A percentile compares a stretch with the other conserved stretches of the same genome.
Conservation (phyloP, 805 yeast genomes). For the Yamadazyma akitaensis region DNA sequence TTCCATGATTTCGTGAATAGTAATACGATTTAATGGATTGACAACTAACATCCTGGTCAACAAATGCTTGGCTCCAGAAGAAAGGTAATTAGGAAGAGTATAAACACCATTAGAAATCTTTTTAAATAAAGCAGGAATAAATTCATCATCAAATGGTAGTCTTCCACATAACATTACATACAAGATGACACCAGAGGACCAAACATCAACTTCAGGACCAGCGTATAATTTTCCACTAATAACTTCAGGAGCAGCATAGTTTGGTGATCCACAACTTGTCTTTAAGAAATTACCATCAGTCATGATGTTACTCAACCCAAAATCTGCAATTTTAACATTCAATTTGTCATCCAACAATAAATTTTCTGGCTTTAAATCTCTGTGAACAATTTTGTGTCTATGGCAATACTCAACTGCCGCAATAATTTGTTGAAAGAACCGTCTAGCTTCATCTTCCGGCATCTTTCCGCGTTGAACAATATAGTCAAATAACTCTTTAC, state of each 20-base stretch:
- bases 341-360: slow-evolving; percentile 81
- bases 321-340: slow-evolving; percentile 94
- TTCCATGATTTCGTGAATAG: slow-evolving; percentile 86
- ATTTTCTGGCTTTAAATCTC: slow-evolving; percentile 96
- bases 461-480: slow-evolving; percentile 91
- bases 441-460: slow-evolving; percentile 87
- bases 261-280: slow-evolving; percentile 95
- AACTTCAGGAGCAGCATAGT: slow-evolving; percentile 97
- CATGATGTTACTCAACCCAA: slow-evolving; percentile 93
- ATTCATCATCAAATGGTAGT: slow-evolving; percentile 93
- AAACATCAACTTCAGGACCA: slow-evolving; percentile 97
- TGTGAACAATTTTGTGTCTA: slow-evolving; percentile 91
- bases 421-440: slow-evolving; percentile 94
- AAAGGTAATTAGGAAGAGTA: slow-evolving; percentile 80
- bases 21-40: slow-evolving; percentile 88
- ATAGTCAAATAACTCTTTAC: slow-evolving; percentile 93
- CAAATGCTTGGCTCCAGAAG: slow-evolving; percentile 79
- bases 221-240: slow-evolving; percentile 93
- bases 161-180: slow-evolving; percentile 96
- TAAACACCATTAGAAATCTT: slow-evolving; percentile 92
- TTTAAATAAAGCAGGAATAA: slow-evolving; percentile 90
- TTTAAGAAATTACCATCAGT: slow-evolving; percentile 95
- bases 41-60: slow-evolving; percentile 90
- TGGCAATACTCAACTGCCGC: slow-evolving; percentile 97
- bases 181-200: slow-evolving; percentile 95